Evolutionary conservation across 2,329 filamentous ascomycete genomes (phyloP).

Genomic region (Cyanodermella asteris): DNA sequence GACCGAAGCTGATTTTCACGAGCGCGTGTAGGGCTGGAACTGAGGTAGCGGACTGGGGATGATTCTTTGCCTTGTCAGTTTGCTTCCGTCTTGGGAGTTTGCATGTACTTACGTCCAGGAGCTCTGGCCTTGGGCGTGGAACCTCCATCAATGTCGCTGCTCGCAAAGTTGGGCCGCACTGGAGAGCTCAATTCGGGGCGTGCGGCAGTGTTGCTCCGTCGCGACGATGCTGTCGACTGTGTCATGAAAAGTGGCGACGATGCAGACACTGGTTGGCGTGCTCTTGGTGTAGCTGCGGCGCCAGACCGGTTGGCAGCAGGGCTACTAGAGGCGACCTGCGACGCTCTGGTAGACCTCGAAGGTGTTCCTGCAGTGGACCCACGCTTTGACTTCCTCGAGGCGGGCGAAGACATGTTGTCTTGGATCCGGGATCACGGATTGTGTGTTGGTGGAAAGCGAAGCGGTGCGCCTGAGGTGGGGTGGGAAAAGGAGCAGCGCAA

Average conservation of each 20-base stretch:
- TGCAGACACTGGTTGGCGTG: no score
- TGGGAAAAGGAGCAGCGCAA: no score
- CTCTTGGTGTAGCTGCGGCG: conserved; percentile 3
- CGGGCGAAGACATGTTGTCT: conserved; percentile 10
- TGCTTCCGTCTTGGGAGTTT: background rate
- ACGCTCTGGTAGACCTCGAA: conserved; percentile 2
- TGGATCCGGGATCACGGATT: no score
- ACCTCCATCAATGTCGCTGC: conserved; percentile 10
- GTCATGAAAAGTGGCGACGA: background rate
- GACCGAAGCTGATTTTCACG: conserved; percentile 36
- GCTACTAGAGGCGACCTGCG: conserved; percentile 3
- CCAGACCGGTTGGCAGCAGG: conserved; percentile 1
- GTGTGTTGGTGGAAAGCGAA: no score
- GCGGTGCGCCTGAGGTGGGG: no score
- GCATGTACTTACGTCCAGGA: conserved; percentile 4
- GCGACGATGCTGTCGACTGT: conserved; percentile 16
- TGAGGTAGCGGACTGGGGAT: conserved; percentile 79
- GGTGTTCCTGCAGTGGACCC: conserved; percentile 6
- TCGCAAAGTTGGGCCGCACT: no score
- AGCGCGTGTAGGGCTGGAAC: conserved; percentile 58
- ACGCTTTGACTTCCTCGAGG: conserved; percentile 8
- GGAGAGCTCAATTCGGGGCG: no score
- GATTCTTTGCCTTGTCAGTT: conserved; percentile 41
- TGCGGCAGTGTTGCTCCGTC: conserved; percentile 11
- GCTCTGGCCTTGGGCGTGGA: conserved; percentile 25